Base-by-base conservation (phyloP, 2,329 filamentous ascomycete species). In the Pseudogymnoascus sp. region DNA sequence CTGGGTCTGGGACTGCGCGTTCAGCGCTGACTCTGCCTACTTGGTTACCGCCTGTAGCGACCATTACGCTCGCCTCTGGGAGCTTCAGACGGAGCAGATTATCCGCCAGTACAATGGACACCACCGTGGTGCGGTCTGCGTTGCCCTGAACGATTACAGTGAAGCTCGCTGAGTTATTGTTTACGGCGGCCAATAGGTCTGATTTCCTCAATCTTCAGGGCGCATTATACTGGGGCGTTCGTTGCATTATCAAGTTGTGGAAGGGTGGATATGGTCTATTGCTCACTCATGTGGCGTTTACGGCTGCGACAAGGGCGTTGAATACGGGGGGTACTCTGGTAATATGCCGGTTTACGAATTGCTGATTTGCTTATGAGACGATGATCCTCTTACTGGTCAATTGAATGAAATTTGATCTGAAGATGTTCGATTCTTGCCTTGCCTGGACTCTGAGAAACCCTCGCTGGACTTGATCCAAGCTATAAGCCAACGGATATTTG, bases 1-100 rank as follows among this genome's bases (percentile, higher is more conserved):
- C 30, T 91, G 88, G 88, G 88, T 91, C 2, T 91, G 88, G 88
- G 88, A 91, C 70, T 91, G 88, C 68, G 88, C 88, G 0, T 91
- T 90, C 72, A 88, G 84, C 60, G 88, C 88, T 2, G 88, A 91
- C 70, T 85, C 82, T 3, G 88, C 88, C 1, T 91, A 91, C 68
- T 76, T 91, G 4, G 88, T 91, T 14, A 91, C 88, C 0, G 87
- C 88, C 1, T 90, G 87, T 67, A 86, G 82, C 58, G 88, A 91
- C 71, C 88, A 91, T 69, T 90, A 89, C 72, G 88, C 88, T 4
- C 76, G 88, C 23, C 73, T 91, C 63, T 91, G 88, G 88, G 88
- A 91, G 74, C 74, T 91, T 63, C 80, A 82, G 59, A 86, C 83
- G 60, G 86, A 88, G 69, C 82, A 80, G 63, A 88, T 90, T 66